phyloP scores from a whole-genome alignment of 2,329 filamentous ascomycete species.

The Endoconidiophora laricicola region DNA sequence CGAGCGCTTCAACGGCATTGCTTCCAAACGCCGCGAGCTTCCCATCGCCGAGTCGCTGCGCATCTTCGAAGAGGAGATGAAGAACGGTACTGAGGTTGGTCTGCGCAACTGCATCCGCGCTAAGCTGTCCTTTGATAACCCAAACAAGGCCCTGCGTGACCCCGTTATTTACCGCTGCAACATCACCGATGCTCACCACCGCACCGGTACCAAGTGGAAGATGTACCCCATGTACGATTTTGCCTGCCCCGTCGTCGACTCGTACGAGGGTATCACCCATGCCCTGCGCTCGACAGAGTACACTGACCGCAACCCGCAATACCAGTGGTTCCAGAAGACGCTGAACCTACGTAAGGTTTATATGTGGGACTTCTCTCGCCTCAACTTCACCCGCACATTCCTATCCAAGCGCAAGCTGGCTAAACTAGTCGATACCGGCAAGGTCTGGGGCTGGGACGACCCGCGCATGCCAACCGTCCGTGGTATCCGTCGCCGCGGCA shows the following conservation, averaged over 20 bases:
- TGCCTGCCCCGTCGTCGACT: slow-evolving; percentile 67
- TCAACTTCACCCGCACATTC: slow-evolving; percentile 73
- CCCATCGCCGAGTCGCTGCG: slow-evolving; percentile 68
- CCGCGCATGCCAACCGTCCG: slow-evolving; percentile 74
- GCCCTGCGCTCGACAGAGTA: slow-evolving; percentile 75
- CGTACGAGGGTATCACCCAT: slow-evolving; percentile 67
- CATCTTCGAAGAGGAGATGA: slow-evolving; percentile 88
- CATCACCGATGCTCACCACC: slow-evolving; percentile 47
- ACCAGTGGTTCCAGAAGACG: slow-evolving; percentile 69
- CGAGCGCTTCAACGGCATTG: slow-evolving; percentile 68
- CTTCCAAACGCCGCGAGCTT: slow-evolving; percentile 65
- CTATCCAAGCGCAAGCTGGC: slow-evolving; percentile 76
- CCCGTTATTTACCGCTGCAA: slow-evolving; percentile 97
- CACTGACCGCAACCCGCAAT: slow-evolving; percentile 72
- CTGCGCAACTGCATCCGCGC: slow-evolving; percentile 81
- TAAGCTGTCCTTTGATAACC: slow-evolving; percentile 80
- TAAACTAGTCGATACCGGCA: slow-evolving; percentile 60
- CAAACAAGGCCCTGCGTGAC: slow-evolving; percentile 90
- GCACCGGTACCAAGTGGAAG: slow-evolving; percentile 66
- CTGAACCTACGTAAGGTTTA: slow-evolving; percentile 59
- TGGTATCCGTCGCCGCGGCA: slow-evolving; percentile 59
- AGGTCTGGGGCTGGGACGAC: slow-evolving; percentile 74
- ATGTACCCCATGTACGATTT: slow-evolving; percentile 82
- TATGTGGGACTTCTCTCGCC: slow-evolving; percentile 71
- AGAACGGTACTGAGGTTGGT: slow-evolving; percentile 63